These are phyloP conservation scores for Trichoderma guizhouense DNA, from an alignment of 2,329 filamentous ascomycete species.

Conservation along the genomic window DNA sequence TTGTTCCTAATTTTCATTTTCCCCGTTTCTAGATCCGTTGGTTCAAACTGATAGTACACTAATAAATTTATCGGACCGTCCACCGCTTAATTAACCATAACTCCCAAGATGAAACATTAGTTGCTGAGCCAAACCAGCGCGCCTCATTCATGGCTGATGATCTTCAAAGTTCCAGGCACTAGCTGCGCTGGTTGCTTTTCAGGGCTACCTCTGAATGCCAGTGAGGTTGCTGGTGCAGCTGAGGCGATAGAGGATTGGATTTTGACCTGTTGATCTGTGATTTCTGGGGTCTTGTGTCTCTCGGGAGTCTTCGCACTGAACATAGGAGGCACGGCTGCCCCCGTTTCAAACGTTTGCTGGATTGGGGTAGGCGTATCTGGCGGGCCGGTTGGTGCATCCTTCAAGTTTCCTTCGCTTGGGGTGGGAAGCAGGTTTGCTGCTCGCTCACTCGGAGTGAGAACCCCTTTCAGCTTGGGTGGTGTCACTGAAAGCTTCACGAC, in stretches of 20 bases:
- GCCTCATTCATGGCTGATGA: slow-evolving; percentile 30
- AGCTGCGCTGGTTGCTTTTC: slow-evolving; percentile 47
- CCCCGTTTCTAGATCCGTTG: slow-evolving; percentile 12
- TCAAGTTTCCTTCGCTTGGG: slow-evolving; percentile 19
- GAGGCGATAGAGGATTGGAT: slow-evolving; percentile 30
- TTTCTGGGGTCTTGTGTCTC: slow-evolving; percentile 20
- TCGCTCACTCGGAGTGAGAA: slow-evolving; percentile 26
- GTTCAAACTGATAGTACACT: slow-evolving; percentile 14
- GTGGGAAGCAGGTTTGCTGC: slow-evolving; percentile 25
- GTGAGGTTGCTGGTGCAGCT: slow-evolving; percentile 40
- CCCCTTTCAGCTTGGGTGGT: slow-evolving; percentile 37
- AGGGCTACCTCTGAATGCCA: slow-evolving; percentile 61
- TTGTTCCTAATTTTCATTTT: background rate
- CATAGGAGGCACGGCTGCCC: background rate
- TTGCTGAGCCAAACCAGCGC: slow-evolving; percentile 17
- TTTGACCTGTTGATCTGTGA: slow-evolving; percentile 12
- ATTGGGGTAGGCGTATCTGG: slow-evolving; percentile 24
- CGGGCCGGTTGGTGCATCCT: slow-evolving; percentile 26
- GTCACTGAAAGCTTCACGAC: slow-evolving; percentile 69
- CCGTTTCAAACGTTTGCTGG: background rate
- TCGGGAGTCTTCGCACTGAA: background rate
- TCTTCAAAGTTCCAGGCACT: slow-evolving; percentile 29
- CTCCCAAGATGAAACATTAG: slow-evolving; percentile 13
- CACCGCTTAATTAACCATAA: slow-evolving; percentile 13
- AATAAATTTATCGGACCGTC: slow-evolving; percentile 1